Evolutionary conservation across 805 yeast genomes (phyloP).

Genomic region (Yamadazyma philogaea): DNA sequence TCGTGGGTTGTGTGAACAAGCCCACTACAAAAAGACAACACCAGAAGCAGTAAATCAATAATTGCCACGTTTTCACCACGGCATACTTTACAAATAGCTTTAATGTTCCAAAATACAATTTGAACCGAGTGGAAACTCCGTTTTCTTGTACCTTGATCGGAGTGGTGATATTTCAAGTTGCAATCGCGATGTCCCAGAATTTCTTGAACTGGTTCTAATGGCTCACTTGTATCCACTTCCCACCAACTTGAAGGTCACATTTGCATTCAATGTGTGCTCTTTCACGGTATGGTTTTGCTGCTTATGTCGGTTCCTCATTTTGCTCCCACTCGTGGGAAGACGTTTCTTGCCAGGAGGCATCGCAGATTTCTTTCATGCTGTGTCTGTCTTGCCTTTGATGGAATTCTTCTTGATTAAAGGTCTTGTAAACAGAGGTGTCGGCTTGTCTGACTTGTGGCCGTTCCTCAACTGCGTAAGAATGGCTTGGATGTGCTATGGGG

Average conservation of each 20-base stretch:
- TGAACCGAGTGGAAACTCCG: background rate
- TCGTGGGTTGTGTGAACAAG: too few species aligned
- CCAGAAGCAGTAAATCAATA: too few species aligned
- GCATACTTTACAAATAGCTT: background rate
- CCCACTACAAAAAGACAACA: too few species aligned
- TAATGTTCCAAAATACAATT: background rate
- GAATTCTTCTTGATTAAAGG: constrained; percentile 20
- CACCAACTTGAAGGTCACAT: constrained; percentile 27
- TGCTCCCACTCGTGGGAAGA: constrained; percentile 64
- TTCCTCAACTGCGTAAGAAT: constrained; percentile 28
- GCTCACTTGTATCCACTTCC: constrained; percentile 35
- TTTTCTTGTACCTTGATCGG: background rate
- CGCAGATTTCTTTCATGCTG: constrained; percentile 57
- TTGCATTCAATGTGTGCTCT: constrained; percentile 32
- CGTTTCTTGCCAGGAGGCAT: constrained; percentile 68
- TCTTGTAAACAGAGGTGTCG: constrained; percentile 14
- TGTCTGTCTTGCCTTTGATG: constrained; percentile 32
- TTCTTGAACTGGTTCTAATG: constrained; percentile 18
- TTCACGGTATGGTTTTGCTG: constrained; percentile 49
- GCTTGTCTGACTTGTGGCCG: constrained; percentile 24
- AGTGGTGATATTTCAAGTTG: background rate
- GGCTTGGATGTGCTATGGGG: constrained; percentile 40
- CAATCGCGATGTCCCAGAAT: background rate
- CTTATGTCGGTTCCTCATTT: constrained; percentile 45
- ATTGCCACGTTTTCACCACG: background rate